phyloP scores from a whole-genome alignment of 1,284 basidiomycete genomes.

The Tilletia walkeri region DNA sequence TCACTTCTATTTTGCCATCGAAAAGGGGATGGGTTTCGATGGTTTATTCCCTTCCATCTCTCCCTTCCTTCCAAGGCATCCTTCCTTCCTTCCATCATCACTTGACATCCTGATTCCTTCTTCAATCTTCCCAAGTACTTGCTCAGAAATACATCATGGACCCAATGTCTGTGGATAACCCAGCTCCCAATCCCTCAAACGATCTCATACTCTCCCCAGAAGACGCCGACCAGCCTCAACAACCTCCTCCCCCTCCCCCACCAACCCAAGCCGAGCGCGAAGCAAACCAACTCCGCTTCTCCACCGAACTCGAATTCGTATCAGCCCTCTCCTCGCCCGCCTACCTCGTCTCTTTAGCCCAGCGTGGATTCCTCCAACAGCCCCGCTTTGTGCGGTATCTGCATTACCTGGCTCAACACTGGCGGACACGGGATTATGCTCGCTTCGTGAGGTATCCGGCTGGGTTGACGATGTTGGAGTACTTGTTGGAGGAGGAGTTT shows the following conservation, averaged over 20 bases:
- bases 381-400: constrained; percentile 43
- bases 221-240: not conserved
- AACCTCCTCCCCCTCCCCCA: not conserved
- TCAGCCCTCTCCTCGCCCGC: constrained; percentile 48
- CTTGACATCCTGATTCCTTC: too few species aligned
- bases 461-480: constrained; percentile 41
- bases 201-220: constrained; percentile 2
- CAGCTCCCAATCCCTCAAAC: not conserved
- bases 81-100: too few species aligned
- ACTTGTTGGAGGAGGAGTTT: constrained; percentile 41
- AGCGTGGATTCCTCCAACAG: constrained; percentile 34
- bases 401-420: constrained; percentile 37
- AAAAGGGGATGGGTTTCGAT: too few species aligned
- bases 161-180: too few species aligned
- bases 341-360: constrained; percentile 46
- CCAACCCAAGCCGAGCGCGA: constrained; percentile 11
- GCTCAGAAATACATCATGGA: too few species aligned
- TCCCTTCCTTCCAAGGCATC: too few species aligned
- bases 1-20: too few species aligned
- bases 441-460: constrained; percentile 49
- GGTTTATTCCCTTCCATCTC: too few species aligned
- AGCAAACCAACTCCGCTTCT: constrained; percentile 43
- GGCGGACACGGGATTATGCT: constrained; percentile 42
- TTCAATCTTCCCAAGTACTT: too few species aligned
- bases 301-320: constrained; percentile 47